phyloP scores from a whole-genome alignment of 2,329 filamentous ascomycete genomes.

The Mollisiaceae sp. region DNA sequence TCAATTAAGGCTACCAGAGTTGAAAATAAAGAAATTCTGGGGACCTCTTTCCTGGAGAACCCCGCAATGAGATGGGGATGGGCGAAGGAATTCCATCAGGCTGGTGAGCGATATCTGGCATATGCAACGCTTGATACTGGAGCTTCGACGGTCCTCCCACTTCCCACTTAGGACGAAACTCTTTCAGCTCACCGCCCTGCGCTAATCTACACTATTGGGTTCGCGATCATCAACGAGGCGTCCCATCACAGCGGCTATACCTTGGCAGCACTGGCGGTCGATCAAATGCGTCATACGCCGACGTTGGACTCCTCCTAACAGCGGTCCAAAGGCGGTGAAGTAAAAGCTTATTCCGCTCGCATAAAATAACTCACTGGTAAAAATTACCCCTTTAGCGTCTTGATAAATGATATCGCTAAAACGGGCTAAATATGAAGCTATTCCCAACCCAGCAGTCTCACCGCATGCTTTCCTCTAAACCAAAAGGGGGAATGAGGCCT shows the following conservation, averaged over 20 bases:
- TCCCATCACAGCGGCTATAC: not conserved
- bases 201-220: not conserved
- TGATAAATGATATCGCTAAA: not conserved
- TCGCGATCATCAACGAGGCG: not conserved
- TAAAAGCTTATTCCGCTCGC: not conserved
- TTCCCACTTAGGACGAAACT: not conserved
- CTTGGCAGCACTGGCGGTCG: not conserved
- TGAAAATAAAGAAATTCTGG: not conserved
- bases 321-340: not conserved
- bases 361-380: not conserved
- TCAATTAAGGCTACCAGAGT: not conserved
- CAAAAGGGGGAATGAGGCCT: not conserved
- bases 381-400: not conserved
- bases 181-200: constrained; percentile 1
- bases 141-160: not conserved
- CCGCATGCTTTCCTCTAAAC: not conserved
- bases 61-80: constrained; percentile 5
- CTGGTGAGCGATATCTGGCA: not conserved
- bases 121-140: not conserved
- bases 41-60: not conserved
- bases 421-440: constrained; percentile 5
- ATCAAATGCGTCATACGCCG: constrained; percentile 8
- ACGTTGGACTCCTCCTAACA: not conserved
- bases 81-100: not conserved
- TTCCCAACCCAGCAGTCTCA: constrained; percentile 3